Percentiles rank a stretch among this genome's conserved stretches.
These are phyloP conservation scores for Trichoderma arundinaceum DNA, from an alignment of 2,329 filamentous ascomycete genomes.

Conservation along the genomic window DNA sequence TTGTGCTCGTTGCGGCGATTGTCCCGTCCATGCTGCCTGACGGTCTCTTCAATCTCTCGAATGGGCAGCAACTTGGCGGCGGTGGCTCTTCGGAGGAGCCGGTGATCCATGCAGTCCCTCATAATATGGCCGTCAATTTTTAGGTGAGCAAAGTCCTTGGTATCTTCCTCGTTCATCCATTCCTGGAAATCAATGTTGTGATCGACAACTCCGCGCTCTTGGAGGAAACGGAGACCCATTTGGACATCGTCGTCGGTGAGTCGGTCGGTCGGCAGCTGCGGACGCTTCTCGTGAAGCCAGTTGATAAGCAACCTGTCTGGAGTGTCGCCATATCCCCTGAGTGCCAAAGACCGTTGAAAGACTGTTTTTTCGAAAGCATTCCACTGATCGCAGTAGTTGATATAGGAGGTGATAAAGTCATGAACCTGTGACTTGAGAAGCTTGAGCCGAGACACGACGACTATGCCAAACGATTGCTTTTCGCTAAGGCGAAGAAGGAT, in stretches of 20 bases:
- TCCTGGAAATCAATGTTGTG: not conserved
- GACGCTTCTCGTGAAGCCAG: constrained; percentile 20
- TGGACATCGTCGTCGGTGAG: constrained; percentile 5
- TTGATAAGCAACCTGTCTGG: not conserved
- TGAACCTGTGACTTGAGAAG: constrained; percentile 11
- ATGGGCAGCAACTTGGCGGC: not conserved
- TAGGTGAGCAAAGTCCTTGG: constrained; percentile 4
- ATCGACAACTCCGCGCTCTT: not conserved
- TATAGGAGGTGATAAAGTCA: constrained; percentile 10
- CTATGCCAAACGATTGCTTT: not conserved
- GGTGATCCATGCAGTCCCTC: constrained; percentile 4
- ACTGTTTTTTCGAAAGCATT: constrained; percentile 11
- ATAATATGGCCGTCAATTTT: not conserved
- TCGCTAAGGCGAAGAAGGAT: constrained; percentile 13
- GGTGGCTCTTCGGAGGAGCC: not conserved
- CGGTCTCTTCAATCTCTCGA: not conserved
- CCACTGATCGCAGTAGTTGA: constrained; percentile 20
- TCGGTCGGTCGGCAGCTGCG: not conserved
- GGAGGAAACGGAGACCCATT: constrained; percentile 13
- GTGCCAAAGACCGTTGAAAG: not conserved
- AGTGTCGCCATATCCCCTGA: not conserved
- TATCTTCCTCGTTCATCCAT: not conserved
- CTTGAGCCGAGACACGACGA: not conserved
- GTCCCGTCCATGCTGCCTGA: not conserved
- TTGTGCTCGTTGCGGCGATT: not conserved